Evolutionary conservation across 1,284 basidiomycete species (phyloP).

Genomic region (Kalmanozyma brasiliensis): DNA sequence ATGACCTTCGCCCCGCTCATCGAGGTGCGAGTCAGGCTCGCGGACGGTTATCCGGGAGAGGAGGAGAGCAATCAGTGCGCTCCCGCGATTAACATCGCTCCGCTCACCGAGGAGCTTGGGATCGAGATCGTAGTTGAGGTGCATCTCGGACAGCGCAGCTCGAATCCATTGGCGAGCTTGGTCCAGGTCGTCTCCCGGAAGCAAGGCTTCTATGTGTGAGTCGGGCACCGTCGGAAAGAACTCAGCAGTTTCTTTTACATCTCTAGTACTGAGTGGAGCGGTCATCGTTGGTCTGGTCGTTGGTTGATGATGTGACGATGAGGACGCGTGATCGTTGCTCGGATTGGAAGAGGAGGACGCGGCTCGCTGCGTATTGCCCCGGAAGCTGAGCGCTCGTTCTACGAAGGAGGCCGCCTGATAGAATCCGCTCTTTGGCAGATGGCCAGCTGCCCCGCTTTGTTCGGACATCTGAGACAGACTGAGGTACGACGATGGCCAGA

Average conservation of each 20-base stretch:
- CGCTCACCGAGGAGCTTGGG: conserved; percentile 50
- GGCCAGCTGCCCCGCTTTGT: neutral
- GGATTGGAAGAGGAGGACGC: conserved; percentile 10
- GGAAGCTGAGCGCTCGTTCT: conserved; percentile 45
- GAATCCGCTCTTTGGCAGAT: conserved; percentile 32
- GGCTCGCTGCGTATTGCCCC: conserved; percentile 19
- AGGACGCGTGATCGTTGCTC: neutral
- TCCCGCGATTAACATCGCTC: conserved; percentile 43
- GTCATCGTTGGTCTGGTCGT: neutral
- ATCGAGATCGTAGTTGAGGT: conserved; percentile 58
- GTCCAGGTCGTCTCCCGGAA: conserved; percentile 27
- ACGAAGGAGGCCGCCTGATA: conserved; percentile 46
- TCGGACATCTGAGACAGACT: neutral
- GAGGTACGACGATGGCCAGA: neutral
- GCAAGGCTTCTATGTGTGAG: conserved; percentile 29
- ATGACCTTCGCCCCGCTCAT: conserved; percentile 20
- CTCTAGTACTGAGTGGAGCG: conserved; percentile 17
- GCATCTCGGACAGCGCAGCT: conserved; percentile 56
- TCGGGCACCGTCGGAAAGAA: conserved; percentile 37
- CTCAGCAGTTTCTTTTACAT: conserved; percentile 18
- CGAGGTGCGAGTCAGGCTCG: neutral
- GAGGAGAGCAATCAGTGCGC: conserved; percentile 43
- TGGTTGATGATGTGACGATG: neutral
- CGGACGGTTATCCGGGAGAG: conserved; percentile 30
- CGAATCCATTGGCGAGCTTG: conserved; percentile 23